Evolutionary conservation across 2,329 filamentous ascomycete species (phyloP).

Genomic region (Aspergillus tanneri): DNA sequence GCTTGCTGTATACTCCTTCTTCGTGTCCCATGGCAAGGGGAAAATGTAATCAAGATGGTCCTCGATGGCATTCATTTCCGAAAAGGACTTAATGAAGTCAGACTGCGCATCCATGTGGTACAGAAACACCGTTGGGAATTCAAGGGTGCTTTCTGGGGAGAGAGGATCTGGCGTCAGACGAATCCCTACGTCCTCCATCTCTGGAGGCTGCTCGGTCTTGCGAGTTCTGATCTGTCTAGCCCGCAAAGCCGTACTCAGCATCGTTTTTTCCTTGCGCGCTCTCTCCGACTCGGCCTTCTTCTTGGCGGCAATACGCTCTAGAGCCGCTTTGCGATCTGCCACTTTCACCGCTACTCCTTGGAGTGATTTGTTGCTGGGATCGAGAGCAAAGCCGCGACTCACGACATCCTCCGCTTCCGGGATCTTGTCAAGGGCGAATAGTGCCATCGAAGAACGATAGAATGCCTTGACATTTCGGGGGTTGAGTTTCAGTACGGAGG

Average conservation of each 20-base stretch:
- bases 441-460: conserved; percentile 78
- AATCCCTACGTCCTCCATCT: conserved; percentile 81
- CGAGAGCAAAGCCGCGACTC: conserved; percentile 69
- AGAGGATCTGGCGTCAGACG: conserved; percentile 69
- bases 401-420: conserved; percentile 79
- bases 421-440: conserved; percentile 75
- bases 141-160: conserved; percentile 68
- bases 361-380: conserved; percentile 67
- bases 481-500: conserved; percentile 74
- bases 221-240: conserved; percentile 70
- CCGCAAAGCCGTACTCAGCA: conserved; percentile 65
- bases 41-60: conserved; percentile 85
- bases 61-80: conserved; percentile 70
- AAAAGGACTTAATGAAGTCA: conserved; percentile 87
- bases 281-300: conserved; percentile 53
- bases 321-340: conserved; percentile 54
- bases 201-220: conserved; percentile 69
- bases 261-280: conserved; percentile 54
- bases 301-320: conserved; percentile 56
- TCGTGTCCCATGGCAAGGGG: conserved; percentile 80
- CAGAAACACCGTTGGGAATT: conserved; percentile 76
- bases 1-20: conserved; percentile 62
- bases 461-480: conserved; percentile 81
- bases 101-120: conserved; percentile 81
- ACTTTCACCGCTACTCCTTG: conserved; percentile 63